These are phyloP conservation scores for Closterium sp. DNA, from an alignment of 139 green algal genomes.

Conservation along the genomic window DNA sequence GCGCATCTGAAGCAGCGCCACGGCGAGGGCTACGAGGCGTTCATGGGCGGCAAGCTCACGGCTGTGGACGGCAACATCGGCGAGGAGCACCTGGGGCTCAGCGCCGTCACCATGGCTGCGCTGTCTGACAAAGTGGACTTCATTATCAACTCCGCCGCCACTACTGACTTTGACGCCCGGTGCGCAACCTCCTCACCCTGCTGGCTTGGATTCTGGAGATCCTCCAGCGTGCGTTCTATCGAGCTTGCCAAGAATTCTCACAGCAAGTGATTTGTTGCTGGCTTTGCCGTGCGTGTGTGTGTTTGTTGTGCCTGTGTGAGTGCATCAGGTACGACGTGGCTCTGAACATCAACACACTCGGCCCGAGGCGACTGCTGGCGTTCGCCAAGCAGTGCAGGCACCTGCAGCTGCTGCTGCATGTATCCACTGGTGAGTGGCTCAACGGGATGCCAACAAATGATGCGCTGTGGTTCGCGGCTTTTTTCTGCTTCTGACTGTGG, in stretches of 20 bases:
- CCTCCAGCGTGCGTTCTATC: too few species aligned
- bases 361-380: not conserved
- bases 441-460: not conserved
- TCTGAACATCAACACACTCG: slow-evolving; percentile 45
- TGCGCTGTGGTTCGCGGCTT: not conserved
- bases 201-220: too few species aligned
- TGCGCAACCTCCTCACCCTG: too few species aligned
- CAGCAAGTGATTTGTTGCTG: too few species aligned
- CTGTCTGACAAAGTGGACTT: slow-evolving; percentile 40
- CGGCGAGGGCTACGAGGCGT: slow-evolving; percentile 24
- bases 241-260: too few species aligned
- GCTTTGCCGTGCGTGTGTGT: not conserved
- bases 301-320: not conserved
- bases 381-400: slow-evolving; percentile 34
- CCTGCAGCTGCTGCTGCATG: slow-evolving; percentile 44
- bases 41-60: slow-evolving; percentile 43
- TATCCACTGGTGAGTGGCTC: slow-evolving; percentile 49
- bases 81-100: slow-evolving; percentile 26
- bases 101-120: not conserved
- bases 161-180: slow-evolving; percentile 48
- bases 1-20: slow-evolving; percentile 19
- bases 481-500: not conserved
- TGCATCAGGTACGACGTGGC: slow-evolving; percentile 49
- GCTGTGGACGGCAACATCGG: slow-evolving; percentile 36
- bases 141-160: slow-evolving; percentile 47